Percentiles rank a stretch among this genome's conserved stretches.
Conservation (phyloP, 2,329 filamentous ascomycete species). For the Diaporthe sp. region DNA sequence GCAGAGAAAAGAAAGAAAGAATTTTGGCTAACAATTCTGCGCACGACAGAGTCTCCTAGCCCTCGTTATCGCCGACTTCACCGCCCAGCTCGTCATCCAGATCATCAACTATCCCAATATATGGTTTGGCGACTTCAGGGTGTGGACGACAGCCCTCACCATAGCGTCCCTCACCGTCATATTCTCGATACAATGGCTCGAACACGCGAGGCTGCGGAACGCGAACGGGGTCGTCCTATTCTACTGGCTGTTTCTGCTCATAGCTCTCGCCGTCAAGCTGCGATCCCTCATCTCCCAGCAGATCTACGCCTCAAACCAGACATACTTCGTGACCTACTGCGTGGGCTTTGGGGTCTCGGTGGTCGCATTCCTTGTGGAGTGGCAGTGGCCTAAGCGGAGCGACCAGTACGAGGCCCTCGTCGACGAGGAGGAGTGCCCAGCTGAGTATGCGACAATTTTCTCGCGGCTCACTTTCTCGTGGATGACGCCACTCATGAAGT, state of each 20-base stretch:
- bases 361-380: conserved; percentile 83
- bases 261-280: conserved; percentile 84
- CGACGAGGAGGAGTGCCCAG: conserved; percentile 75
- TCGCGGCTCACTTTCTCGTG: conserved; percentile 94
- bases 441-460: conserved; percentile 94
- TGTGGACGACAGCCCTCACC: conserved; percentile 83
- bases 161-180: conserved; percentile 80
- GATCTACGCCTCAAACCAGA: conserved; percentile 73
- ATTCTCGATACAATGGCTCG: conserved; percentile 85
- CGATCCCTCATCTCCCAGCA: conserved; percentile 87
- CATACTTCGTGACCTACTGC: conserved; percentile 84
- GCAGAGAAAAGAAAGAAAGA: background rate
- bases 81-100: conserved; percentile 82
- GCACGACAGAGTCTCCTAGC: conserved; percentile 68
- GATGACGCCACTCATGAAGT: conserved; percentile 99
- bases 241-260: conserved; percentile 90
- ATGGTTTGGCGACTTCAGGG: conserved; percentile 86
- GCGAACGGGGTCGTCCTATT: conserved; percentile 91
- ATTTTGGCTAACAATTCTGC: conserved; percentile 38
- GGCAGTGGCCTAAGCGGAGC: conserved; percentile 85
- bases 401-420: conserved; percentile 71
- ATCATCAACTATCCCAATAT: conserved; percentile 76
- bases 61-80: conserved; percentile 76
- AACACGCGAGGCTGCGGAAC: conserved; percentile 85
- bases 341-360: conserved; percentile 78